Conservation (phyloP, 2,329 filamentous ascomycete species). For the Dothideomycetidae sp. region DNA sequence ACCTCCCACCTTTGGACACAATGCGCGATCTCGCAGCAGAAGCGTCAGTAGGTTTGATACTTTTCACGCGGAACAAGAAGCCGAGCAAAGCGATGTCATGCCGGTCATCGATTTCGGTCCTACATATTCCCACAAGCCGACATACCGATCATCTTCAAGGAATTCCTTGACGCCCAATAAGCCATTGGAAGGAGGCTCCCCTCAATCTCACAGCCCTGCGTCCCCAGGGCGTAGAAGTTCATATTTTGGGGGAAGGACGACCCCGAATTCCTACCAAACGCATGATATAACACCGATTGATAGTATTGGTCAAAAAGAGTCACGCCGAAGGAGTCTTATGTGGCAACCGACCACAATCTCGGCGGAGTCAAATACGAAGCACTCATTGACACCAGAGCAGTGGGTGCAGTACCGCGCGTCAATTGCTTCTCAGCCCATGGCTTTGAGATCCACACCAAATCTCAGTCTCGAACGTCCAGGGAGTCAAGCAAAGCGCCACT, state of each 20-base stretch:
- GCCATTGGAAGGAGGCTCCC: conserved; percentile 14
- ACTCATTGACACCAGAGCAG: conserved; percentile 57
- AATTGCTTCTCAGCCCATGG: conserved; percentile 38
- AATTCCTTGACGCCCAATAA: conserved; percentile 34
- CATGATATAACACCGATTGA: conserved; percentile 15
- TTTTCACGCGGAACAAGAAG: conserved; percentile 23
- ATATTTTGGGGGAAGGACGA: conserved; percentile 21
- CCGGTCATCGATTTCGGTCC: conserved; percentile 75
- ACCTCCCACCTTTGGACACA: conserved; percentile 29
- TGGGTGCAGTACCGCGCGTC: conserved; percentile 68
- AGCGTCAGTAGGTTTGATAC: conserved; percentile 19
- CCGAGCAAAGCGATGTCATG: conserved; percentile 32
- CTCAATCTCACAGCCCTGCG: conserved; percentile 7
- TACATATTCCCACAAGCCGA: conserved; percentile 54
- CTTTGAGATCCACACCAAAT: conserved; percentile 23
- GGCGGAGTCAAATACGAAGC: conserved; percentile 34
- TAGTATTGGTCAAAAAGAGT: conserved; percentile 23
- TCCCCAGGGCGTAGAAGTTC: conserved; percentile 18
- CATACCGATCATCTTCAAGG: conserved; percentile 40
- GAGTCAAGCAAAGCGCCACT: conserved; percentile 18
- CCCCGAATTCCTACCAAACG: conserved; percentile 11
- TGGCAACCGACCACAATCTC: conserved; percentile 62
- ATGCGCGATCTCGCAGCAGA: conserved; percentile 28
- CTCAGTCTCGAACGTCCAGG: conserved; percentile 39
- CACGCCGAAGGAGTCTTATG: conserved; percentile 49